Conservation (phyloP, 768 basidiomycete species). For the Termitomyces sp. region DNA sequence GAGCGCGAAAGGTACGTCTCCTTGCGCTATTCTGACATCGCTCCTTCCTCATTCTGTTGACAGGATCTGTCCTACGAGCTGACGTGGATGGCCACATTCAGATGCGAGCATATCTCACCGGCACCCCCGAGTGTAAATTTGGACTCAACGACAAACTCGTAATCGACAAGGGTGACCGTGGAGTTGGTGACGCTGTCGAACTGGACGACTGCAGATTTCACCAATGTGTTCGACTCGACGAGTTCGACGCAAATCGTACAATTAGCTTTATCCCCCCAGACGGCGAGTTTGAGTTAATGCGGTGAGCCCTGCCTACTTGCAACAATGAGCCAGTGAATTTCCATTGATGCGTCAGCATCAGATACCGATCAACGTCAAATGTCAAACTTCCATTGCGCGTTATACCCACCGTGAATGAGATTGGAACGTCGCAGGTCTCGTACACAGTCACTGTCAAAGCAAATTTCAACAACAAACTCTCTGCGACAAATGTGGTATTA, state of each 20-base stretch:
- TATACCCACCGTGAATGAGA: conserved; percentile 88
- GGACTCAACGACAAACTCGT: conserved; percentile 98
- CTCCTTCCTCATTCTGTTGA: conserved; percentile 4
- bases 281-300: conserved; percentile 98
- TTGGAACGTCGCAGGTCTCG: conserved; percentile 88
- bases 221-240: conserved; percentile 93
- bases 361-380: conserved; percentile 94
- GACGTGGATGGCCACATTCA: conserved; percentile 98
- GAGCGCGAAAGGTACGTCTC: conserved; percentile 84
- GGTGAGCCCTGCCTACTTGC: conserved; percentile 40
- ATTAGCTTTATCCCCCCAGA: conserved; percentile 99
- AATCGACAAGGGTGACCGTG: conserved; percentile 79
- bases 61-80: conserved; percentile 87
- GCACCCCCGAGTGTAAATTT: conserved; percentile 98
- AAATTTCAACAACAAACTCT: conserved; percentile 88
- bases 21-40: neutral
- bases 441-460: conserved; percentile 87
- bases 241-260: conserved; percentile 90
- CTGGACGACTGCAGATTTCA: conserved; percentile 98
- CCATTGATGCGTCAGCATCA: conserved; percentile 26
- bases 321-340: neutral
- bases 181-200: conserved; percentile 80
- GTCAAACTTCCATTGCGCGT: conserved; percentile 91
- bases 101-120: conserved; percentile 96
- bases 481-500: conserved; percentile 88